These are phyloP conservation scores for Colletotrichum melonis DNA, from an alignment of 2,329 filamentous ascomycete genomes.

Conservation along the genomic window DNA sequence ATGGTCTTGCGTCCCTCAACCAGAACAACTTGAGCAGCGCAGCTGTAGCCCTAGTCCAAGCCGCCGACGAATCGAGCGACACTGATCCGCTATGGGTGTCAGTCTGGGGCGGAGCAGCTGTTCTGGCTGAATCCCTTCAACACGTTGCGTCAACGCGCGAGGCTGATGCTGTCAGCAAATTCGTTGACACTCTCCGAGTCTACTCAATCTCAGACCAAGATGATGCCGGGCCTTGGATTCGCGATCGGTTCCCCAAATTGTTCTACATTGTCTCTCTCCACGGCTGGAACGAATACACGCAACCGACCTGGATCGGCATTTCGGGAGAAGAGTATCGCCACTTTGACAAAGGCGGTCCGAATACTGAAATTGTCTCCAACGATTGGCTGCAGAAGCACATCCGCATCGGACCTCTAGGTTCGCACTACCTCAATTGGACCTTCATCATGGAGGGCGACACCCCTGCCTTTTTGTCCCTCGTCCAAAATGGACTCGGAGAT, in stretches of 20 bases:
- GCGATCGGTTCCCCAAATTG: neutral
- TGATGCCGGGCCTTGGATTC: neutral
- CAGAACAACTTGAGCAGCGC: neutral
- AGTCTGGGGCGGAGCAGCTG: neutral
- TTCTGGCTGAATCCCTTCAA: neutral
- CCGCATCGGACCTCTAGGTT: no score
- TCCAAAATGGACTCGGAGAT: no score
- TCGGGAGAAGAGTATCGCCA: no score
- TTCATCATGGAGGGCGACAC: no score
- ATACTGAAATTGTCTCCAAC: no score
- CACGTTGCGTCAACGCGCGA: neutral
- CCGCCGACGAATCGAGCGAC: neutral
- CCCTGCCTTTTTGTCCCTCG: no score
- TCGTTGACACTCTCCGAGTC: neutral
- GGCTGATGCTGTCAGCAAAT: neutral
- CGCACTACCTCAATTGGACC: no score
- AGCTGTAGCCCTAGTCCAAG: neutral
- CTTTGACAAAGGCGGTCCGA: no score
- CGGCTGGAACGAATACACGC: no score
- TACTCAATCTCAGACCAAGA: neutral
- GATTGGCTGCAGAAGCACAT: no score
- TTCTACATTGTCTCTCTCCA: no score
- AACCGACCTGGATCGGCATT: no score
- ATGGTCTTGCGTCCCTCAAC: neutral
- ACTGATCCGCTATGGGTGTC: neutral